phyloP scores from a whole-genome alignment of 2,329 filamentous ascomycete genomes.

The Aschersonia sp. region DNA sequence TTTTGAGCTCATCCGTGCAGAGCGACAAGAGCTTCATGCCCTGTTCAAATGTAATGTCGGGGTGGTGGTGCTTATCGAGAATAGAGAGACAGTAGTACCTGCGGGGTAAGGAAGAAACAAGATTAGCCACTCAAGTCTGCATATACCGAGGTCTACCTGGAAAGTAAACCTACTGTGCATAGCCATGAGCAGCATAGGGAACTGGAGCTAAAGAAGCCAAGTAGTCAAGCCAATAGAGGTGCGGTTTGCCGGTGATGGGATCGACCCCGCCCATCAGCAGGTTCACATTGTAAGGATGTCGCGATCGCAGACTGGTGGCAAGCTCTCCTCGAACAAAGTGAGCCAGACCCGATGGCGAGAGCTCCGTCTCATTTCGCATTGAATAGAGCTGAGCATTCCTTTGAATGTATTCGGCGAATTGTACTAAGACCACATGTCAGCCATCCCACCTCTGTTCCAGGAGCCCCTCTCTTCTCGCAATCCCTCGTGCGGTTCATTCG shows the following conservation, averaged over 20 bases:
- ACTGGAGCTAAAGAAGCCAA: conserved; percentile 76
- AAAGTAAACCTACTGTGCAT: conserved; percentile 62
- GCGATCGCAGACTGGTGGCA: conserved; percentile 76
- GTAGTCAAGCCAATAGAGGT: conserved; percentile 95
- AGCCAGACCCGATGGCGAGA: conserved; percentile 77
- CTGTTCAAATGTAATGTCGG: conserved; percentile 77
- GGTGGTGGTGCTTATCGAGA: conserved; percentile 96
- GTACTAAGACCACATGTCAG: conserved; percentile 44
- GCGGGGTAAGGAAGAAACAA: background rate
- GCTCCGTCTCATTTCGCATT: conserved; percentile 92
- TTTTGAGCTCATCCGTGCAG: conserved; percentile 95
- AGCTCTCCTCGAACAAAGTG: conserved; percentile 92
- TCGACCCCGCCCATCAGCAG: conserved; percentile 89
- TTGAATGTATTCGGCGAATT: conserved; percentile 99
- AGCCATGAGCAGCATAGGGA: conserved; percentile 94
- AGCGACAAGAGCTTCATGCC: conserved; percentile 85
- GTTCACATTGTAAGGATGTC: conserved; percentile 95
- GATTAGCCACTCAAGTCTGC: conserved; percentile 2
- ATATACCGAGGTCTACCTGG: background rate
- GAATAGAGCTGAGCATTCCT: conserved; percentile 96
- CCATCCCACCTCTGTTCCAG: background rate
- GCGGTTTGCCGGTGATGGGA: conserved; percentile 78
- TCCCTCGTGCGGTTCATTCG: conserved; percentile 8
- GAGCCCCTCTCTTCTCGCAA: background rate
- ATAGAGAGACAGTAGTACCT: conserved; percentile 97